Evolutionary conservation across 768 basidiomycete genomes (phyloP), one percentile per base, ranked within the genome.

Genomic region (Rhodosporidiobolus odoratus): DNA sequence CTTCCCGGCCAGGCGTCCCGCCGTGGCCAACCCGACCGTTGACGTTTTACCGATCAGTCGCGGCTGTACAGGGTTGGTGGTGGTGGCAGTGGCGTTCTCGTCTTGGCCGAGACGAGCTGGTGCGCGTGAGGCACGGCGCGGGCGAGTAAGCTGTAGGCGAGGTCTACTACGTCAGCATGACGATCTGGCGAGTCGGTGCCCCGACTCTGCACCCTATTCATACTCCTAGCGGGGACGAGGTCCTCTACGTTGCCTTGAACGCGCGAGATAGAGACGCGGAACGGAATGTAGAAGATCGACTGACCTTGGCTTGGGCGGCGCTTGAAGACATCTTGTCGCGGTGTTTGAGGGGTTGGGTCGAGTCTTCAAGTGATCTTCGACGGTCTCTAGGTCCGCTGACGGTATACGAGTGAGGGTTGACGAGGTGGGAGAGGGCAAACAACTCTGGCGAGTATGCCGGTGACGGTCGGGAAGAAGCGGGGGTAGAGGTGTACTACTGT

Each of bases 101-200:
- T 74, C 67, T 52, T 64, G 64, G 1, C 58, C 65, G 23, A 68
- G 50, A 23, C 66, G 58, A 30, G 58, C 62, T 62, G 73, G 69
- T 21, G 63, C 60, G 43, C 69, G 58, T 3, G 73, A 65, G 27
- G 73, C 59, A 27, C 69, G 58, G 37, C 73, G 61, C 30, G 68
- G 63, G 60, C 69, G 62, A 45, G 41, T 50, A 35, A 25, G 48
- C 56, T 37, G 66, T 32, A 58, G 52, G 21, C 30, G 30, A 53
- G 10, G 23, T 16, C 9, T 9, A 10, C 32, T 30, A 17, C 48
- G 48, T 50, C 48, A 50, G 54, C 21, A 23, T 21, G 13, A 35
- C 4, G 17, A 19, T 56, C 54, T 50, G 9, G 48, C 7, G 12
- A 34, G 48, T 50, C 48, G 27, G 12, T 12, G 21, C 23, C 9